A percentile compares a stretch with the other conserved stretches of the same genome.
phyloP scores from a whole-genome alignment of 371 early-diverging fungal species.

The Lichtheimia ornata region DNA sequence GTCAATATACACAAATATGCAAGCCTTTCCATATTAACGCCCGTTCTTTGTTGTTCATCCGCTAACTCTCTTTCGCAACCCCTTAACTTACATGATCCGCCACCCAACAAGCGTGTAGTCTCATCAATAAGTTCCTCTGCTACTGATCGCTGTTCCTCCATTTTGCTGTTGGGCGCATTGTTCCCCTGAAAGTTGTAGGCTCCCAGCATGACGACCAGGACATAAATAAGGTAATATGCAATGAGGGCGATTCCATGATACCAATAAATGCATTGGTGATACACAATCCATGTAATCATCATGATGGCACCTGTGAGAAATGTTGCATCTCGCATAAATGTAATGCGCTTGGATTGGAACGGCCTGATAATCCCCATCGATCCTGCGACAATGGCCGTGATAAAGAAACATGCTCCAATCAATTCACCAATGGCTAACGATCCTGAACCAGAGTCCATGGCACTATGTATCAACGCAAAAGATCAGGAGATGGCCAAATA shows the following conservation, averaged over 20 bases:
- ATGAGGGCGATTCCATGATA: conserved; percentile 61
- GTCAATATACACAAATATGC: no score
- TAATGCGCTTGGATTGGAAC: conserved; percentile 63
- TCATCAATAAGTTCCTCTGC: conserved; percentile 18
- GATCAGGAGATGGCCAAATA: neutral
- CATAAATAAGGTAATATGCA: conserved; percentile 58
- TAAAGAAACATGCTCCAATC: conserved; percentile 80
- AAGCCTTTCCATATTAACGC: no score
- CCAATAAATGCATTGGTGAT: conserved; percentile 63
- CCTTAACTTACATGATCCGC: conserved; percentile 2
- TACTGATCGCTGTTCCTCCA: conserved; percentile 6
- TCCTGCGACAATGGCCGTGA: conserved; percentile 73
- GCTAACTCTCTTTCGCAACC: no score
- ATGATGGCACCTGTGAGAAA: conserved; percentile 71
- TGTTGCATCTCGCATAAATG: conserved; percentile 72
- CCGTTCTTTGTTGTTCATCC: no score
- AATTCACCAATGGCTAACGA: conserved; percentile 83
- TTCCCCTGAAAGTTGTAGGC: conserved; percentile 17
- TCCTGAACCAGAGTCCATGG: conserved; percentile 70
- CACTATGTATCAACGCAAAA: conserved; percentile 41
- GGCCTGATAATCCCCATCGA: conserved; percentile 70
- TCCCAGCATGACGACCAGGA: conserved; percentile 46
- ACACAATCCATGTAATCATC: conserved; percentile 59
- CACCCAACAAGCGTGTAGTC: conserved; percentile 13
- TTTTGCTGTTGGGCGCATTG: neutral